Base-by-base conservation (phyloP, 306 rosid species). In the Astragalus glycyphyllos region DNA sequence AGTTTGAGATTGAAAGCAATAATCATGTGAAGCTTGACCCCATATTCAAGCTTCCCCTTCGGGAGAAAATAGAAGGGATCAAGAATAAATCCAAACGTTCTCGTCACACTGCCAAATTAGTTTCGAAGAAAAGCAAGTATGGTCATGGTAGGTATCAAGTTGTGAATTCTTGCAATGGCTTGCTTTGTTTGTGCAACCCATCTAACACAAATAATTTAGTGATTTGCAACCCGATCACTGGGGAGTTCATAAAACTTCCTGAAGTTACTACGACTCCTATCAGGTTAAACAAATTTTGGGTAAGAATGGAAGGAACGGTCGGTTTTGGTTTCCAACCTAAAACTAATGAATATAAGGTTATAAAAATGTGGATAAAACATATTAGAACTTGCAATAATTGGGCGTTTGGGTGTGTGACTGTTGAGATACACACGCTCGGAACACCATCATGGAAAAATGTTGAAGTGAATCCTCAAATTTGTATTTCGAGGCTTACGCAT, bases 121-220 rank as follows among this genome's bases (percentile, higher is more conserved):
- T 23, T 23, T 23, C 29, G 29, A 23, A 23, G 1, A 23, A 2
- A 23, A 23, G 29, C 2, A 23, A 2, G 2, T 23, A 26, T 3
- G 31, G 13, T 1, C 1, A 46, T 4, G 51, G 5, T 12, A 11
- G 7, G 5, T 26, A 32, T 6, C 58, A 0, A 2, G 1, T 58
- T 16, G 71, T 71, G 26, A 76, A 75, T 59, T 65, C 75, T 0
- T 76, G 75, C 7, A 76, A 66, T 29, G 79, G 79, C n/a, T 55
- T 76, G 5, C 56, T 76, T 58, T 76, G 72, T 55, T 53, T 81
- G 76, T 65, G 41, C 23, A 31, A 53, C 11, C 8, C 49, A 2
- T 26, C 31, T 26, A 26, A 26, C 3, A 1, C 1, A 26, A 26
- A 26, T 26, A 26, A 1, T 26, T 26, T 26, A 26, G 31, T 26